Conservation (phyloP, 768 basidiomycete genomes). For the Ephemerocybe angulata region DNA sequence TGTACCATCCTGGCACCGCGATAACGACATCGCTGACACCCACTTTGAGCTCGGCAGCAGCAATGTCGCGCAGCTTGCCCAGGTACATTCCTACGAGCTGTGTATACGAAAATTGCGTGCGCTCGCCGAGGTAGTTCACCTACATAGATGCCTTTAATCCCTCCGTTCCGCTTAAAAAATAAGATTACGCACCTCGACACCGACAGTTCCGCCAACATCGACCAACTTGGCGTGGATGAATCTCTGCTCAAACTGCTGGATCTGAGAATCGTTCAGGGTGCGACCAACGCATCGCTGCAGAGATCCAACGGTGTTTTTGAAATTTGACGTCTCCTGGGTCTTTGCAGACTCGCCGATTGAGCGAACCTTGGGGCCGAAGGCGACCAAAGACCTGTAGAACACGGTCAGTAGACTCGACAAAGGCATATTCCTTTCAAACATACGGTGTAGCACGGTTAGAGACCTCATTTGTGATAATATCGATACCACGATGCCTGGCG, state of each 20-base stretch:
- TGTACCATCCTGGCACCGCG: slow-evolving; percentile 95
- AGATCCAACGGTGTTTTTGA: slow-evolving; percentile 93
- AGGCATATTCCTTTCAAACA: too few relatives aligned
- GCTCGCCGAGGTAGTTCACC: slow-evolving; percentile 89
- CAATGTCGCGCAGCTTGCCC: slow-evolving; percentile 85
- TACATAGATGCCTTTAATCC: slow-evolving; percentile 27
- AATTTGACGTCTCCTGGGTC: slow-evolving; percentile 97
- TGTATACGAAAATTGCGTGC: slow-evolving; percentile 73
- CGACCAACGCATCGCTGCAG: slow-evolving; percentile 90
- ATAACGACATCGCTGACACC: slow-evolving; percentile 90
- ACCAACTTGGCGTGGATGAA: slow-evolving; percentile 85
- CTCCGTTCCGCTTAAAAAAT: slow-evolving; percentile 1
- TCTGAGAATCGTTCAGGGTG: slow-evolving; percentile 73
- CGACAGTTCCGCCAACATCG: slow-evolving; percentile 80
- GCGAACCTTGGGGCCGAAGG: slow-evolving; percentile 89
- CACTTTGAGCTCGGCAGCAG: slow-evolving; percentile 79
- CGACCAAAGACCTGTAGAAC: slow-evolving; percentile 76
- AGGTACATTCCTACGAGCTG: slow-evolving; percentile 92
- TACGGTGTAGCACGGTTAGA: slow-evolving; percentile 96
- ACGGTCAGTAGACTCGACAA: too few relatives aligned
- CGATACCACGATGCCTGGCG: slow-evolving; percentile 92
- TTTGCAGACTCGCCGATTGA: slow-evolving; percentile 93
- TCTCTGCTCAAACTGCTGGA: slow-evolving; percentile 82
- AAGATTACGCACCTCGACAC: slow-evolving; percentile 65
- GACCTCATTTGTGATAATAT: slow-evolving; percentile 97